Percentiles rank a stretch among this genome's conserved stretches.
Evolutionary conservation across 1,139 yeast genomes (phyloP).

Genomic region (Yamadazyma diospyri): DNA sequence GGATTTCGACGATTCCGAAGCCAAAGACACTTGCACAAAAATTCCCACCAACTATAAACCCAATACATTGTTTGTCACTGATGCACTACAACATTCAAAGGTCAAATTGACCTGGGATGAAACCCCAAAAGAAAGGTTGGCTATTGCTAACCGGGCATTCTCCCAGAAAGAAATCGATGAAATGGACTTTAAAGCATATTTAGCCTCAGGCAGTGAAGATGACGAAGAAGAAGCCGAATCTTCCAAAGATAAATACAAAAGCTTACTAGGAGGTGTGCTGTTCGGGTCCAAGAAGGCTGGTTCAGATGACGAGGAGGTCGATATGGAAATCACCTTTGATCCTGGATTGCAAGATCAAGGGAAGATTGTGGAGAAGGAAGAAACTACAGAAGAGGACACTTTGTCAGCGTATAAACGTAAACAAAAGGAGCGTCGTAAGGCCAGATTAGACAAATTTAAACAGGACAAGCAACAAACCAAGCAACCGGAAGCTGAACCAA

Average conservation of each 20-base stretch:
- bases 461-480: slow-evolving; percentile 34
- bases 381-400: slow-evolving; percentile 64
- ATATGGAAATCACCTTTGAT: slow-evolving; percentile 93
- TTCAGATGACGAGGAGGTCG: slow-evolving; percentile 65
- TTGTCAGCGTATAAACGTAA: slow-evolving; percentile 81
- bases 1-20: slow-evolving; percentile 71
- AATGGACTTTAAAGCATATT: slow-evolving; percentile 92
- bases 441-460: slow-evolving; percentile 71
- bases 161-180: slow-evolving; percentile 90
- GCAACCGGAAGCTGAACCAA: slow-evolving; percentile 11
- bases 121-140: slow-evolving; percentile 88
- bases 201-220: slow-evolving; percentile 75
- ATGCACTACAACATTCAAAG: slow-evolving; percentile 89
- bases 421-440: slow-evolving; percentile 87
- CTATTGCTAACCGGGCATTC: slow-evolving; percentile 75
- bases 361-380: slow-evolving; percentile 20
- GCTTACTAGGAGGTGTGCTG: slow-evolving; percentile 50
- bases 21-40: slow-evolving; percentile 67
- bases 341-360: slow-evolving; percentile 69
- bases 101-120: slow-evolving; percentile 97
- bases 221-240: slow-evolving; percentile 36
- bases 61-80: slow-evolving; percentile 74
- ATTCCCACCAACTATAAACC: slow-evolving; percentile 83
- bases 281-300: slow-evolving; percentile 26
- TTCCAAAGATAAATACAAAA: slow-evolving; percentile 60